Base-by-base conservation (phyloP, 2,329 filamentous ascomycete genomes). In the Cercospora sp. region DNA sequence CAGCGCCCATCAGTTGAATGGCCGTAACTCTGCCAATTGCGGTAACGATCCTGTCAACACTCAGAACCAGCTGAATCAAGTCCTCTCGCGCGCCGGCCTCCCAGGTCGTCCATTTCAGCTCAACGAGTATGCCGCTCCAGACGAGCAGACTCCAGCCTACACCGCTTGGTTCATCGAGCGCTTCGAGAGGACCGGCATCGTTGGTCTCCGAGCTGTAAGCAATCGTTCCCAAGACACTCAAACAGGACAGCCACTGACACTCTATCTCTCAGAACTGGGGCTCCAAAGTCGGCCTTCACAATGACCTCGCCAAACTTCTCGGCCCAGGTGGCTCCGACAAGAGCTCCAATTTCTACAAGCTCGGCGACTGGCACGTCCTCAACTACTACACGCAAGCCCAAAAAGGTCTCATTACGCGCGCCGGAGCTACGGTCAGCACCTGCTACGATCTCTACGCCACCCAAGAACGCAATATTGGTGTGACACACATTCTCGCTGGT, bases 121-220 rank as follows among this genome's bases (percentile, higher is more conserved):
- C 1, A 59, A 59, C 55, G 55, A 59, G 30, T 59, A 59, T 2
- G 55, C 28, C 31, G 55, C 55, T 18, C 16, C 28, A 18, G 55
- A 59, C 30, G 55, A 59, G 31, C 55, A 59, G 31, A 59, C 55
- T 18, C 55, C 55, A 23, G 55, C 55, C 3, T 36, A 31, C 55
- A 59, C 55, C 28, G 55, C 55, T n/a, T 59, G 55, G 55, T 59
- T 59, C 30, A 59, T 59, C 30, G 31, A 59, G 13, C 55, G 55
- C 2, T 36, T 59, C 30, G 55, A 59, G 55, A 5, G 55, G 5
- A 36, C 55, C 3, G 55, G 31, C n/a, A 59, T 59, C 55, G 18
- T 20, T 13, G 55, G 55, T 5, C 55, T 59, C n/a, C 55, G 55
- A 59, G 28, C 55, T 7, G 55, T 36, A 59, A 36, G 55, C 10